Evolutionary conservation across 164 flowering plant genomes (phyloP), one percentile per base, ranked within the genome.

Genomic region (Buxus sempervirens): DNA sequence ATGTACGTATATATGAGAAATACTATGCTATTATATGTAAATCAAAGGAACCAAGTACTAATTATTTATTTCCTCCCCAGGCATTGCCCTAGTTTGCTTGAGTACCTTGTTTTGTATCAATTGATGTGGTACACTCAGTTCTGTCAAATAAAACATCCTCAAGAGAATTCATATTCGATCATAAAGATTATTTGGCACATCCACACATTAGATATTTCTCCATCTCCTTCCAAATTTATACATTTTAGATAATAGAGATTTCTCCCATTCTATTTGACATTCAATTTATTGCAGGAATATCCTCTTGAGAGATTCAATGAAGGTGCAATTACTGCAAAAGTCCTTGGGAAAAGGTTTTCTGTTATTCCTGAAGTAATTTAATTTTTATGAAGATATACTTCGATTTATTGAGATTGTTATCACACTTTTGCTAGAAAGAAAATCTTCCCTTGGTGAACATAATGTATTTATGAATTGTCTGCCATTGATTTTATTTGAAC

Each of bases 271-370:
- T 27, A 53, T 63, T n/a, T 66, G 28, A 42, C 62, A n/a, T 25
- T 28, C 18, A 59, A 49, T 13, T 51, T 58, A 32, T 65, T 79
- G 77, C 83, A 92, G 97, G 97, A 83, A 75, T 77, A 72, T 91
- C 57, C 19, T 74, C 25, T 58, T 26, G 67, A 76, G 72, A 36
- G 96, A 85, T 55, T 71, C 89, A 20, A 22, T 28, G 26, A 64
- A 77, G 71, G 81, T 84, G 72, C 82, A 81, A 48, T 80, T 92
- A 58, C 84, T 83, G 65, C 88, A 80, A 70, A 79, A 84, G 66
- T 38, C 80, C 27, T 54, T 70, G 27, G 77, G 58, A 66, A 71
- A 80, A 88, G 97, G 96, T 89, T 28, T 27, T 45, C 19, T 59
- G n/a, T 54, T 36, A 68, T 9, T 27, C 36, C 45, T 59, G 48